A percentile compares a stretch with the other conserved stretches of the same genome.
These are phyloP conservation scores for maize (Zea mays) DNA, from an alignment of 176 grass and related monocot species.

Conservation along the genomic window Zm-B73-REFERENCE-NAM-5.0 NC_050103.1:13689001-13689500, in stretches of 20 bases:
- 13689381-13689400: background rate
- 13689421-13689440: background rate
- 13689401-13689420: background rate
- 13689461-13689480: slow-evolving; percentile 21
- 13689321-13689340: background rate
- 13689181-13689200: background rate
- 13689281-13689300: background rate
- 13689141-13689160: background rate
- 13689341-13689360: background rate
- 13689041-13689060: background rate
- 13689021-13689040: background rate
- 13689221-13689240: background rate
- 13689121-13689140: background rate
- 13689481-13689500: slow-evolving; percentile 23
- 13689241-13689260: background rate
- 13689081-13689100: background rate
- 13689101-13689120: background rate
- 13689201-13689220: background rate
- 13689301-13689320: background rate
- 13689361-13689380: background rate
- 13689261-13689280: background rate
- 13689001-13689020: no score
- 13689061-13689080: background rate
- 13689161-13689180: background rate
- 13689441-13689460: slow-evolving; percentile 28